phyloP scores from a whole-genome alignment of 2,329 filamentous ascomycete species.

The Aspergillus udagawae region DNA sequence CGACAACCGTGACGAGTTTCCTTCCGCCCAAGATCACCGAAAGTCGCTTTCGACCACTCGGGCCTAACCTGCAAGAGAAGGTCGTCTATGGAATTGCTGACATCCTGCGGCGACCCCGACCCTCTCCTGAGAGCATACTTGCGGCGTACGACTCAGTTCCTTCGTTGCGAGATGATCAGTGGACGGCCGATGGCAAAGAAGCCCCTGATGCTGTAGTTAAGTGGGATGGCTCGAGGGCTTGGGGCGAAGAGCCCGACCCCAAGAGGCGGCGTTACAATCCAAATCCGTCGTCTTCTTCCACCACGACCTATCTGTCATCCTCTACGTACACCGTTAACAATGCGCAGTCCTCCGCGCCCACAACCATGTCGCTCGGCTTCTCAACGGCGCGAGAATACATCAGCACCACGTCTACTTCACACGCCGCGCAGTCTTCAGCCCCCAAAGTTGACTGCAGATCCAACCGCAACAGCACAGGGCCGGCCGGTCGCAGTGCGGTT shows the following conservation, averaged over 20 bases:
- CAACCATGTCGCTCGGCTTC: conserved; percentile 52
- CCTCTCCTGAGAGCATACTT: conserved; percentile 53
- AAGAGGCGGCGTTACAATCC: conserved; percentile 28
- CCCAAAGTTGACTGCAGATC: conserved; percentile 28
- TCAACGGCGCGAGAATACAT: conserved; percentile 58
- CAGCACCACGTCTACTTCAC: conserved; percentile 25
- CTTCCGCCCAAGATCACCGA: conserved; percentile 55
- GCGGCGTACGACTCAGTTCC: conserved; percentile 38
- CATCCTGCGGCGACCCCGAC: conserved; percentile 64
- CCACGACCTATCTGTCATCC: conserved; percentile 29
- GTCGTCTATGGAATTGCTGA: conserved; percentile 64
- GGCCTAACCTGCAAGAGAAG: conserved; percentile 64
- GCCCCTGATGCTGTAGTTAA: conserved; percentile 29
- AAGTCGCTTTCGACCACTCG: conserved; percentile 55
- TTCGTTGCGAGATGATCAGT: conserved; percentile 62
- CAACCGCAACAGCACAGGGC: conserved; percentile 22
- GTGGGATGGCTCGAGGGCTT: conserved; percentile 33
- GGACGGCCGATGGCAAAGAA: conserved; percentile 61
- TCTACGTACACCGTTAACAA: conserved; percentile 62
- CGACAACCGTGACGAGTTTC: conserved; percentile 65
- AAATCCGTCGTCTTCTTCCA: conserved; percentile 10
- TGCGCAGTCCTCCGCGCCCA: conserved; percentile 35
- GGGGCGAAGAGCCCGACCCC: conserved; percentile 19
- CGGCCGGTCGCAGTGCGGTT: conserved; percentile 35
- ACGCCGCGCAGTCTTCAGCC: conserved; percentile 7